phyloP scores from a whole-genome alignment of 192 early-diverging fungal genomes.

The Coemansia sp. region DNA sequence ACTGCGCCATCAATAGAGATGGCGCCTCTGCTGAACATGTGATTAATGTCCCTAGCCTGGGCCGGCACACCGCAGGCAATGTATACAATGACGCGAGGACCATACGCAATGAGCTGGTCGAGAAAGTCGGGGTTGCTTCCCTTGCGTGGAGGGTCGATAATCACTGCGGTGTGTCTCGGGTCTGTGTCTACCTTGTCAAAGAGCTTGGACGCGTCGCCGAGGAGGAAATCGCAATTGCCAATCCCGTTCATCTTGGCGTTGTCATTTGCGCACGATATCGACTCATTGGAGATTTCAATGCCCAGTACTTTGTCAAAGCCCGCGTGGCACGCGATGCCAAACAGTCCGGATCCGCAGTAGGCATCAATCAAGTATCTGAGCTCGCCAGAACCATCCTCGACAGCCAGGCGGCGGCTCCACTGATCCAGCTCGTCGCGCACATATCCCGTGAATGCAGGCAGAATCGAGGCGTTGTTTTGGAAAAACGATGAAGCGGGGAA shows the following conservation, averaged over 20 bases:
- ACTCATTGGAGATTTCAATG: conserved; percentile 66
- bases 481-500: conserved; percentile 70
- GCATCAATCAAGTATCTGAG: conserved; percentile 66
- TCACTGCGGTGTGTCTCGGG: conserved; percentile 61
- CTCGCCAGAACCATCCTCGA: conserved; percentile 24
- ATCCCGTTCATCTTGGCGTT: conserved; percentile 64
- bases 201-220: conserved; percentile 62
- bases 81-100: conserved; percentile 70
- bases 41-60: conserved; percentile 62
- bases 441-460: conserved; percentile 64
- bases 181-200: conserved; percentile 62
- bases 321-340: conserved; percentile 64
- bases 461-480: conserved; percentile 70
- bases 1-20: conserved; percentile 29
- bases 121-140: conserved; percentile 68
- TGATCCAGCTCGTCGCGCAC: conserved; percentile 62
- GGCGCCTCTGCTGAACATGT: conserved; percentile 56
- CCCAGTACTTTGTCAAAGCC: conserved; percentile 68
- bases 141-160: conserved; percentile 74
- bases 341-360: conserved; percentile 75
- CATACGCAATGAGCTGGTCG: conserved; percentile 67
- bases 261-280: conserved; percentile 65
- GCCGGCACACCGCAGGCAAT: conserved; percentile 70
- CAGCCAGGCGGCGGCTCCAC: conserved; percentile 28
- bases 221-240: conserved; percentile 60